These are phyloP conservation scores for Linnemannia zychae DNA, from an alignment of 192 early-diverging fungal species.

Conservation along the genomic window DNA sequence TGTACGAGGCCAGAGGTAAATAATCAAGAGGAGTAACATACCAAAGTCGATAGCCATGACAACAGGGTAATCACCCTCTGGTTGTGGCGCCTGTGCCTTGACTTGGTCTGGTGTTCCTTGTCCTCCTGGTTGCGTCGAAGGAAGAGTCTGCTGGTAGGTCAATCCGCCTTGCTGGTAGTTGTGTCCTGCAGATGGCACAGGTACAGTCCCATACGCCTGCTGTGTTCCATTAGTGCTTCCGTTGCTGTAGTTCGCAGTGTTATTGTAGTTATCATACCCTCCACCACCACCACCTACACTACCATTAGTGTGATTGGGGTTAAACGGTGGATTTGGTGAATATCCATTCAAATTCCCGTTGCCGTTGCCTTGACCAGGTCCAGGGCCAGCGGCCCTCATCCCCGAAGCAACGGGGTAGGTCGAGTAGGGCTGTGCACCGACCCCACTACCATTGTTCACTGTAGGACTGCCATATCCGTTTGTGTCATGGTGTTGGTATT, in stretches of 20 bases:
- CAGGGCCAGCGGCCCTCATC: background rate
- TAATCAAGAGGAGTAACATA: constrained; percentile 22
- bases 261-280: constrained; percentile 4
- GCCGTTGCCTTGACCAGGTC: background rate
- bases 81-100: constrained; percentile 27
- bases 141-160: background rate
- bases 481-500: background rate
- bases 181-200: constrained; percentile 12
- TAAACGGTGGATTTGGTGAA: constrained; percentile 29
- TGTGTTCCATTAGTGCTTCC: background rate
- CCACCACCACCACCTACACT: background rate
- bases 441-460: background rate
- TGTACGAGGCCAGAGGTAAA: too few relatives aligned
- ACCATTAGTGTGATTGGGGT: constrained; percentile 17
- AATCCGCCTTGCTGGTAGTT: constrained; percentile 22
- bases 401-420: constrained; percentile 25
- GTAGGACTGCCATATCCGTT: background rate
- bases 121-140: background rate
- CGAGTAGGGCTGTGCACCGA: constrained; percentile 22
- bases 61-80: constrained; percentile 58
- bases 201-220: background rate
- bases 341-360: background rate
- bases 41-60: constrained; percentile 67
- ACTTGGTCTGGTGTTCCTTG: background rate
- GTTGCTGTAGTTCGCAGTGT: constrained; percentile 4